Evolutionary conservation across 371 early-diverging fungal species (phyloP), one percentile per base, ranked within the genome.

Genomic region (Lichtheimia corymbifera): DNA sequence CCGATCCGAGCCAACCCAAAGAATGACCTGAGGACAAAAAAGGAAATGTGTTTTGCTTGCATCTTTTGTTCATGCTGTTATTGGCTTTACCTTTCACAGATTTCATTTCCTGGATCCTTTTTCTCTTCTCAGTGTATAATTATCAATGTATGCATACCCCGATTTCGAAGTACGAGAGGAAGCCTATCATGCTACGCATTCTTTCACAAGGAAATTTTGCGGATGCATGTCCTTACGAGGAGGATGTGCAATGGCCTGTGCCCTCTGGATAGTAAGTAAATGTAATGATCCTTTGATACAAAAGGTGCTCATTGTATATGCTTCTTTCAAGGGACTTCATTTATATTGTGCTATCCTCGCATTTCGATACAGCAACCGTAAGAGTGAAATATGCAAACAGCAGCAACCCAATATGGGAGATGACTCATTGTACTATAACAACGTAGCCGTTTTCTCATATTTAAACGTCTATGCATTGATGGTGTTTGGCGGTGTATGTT

Each of bases 401-500:
- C 47, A n/a, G 6, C 11, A 15, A 47, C n/a, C 4, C 11, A 11
- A 45, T 45, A 45, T n/a, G 3, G 5, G 18, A 45, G 3, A 6
- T 18, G 18, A 18, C 18, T 22, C n/a, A 18, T 47, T n/a, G n/a
- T 17, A n/a, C 12, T 43, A 14, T 43, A n/a, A 47, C n/a, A 18
- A 47, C 14, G 47, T 47, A 47, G 47, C 47, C 6, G 22, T 47
- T 17, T 47, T 47, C 11, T 47, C 47, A n/a, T 47, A 47, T 22
- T 11, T 47, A 47, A 47, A 47, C 11, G 47, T n/a, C 5, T 47
- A 47, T 13, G 67, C 71, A 2, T 40, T 72, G 28, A 62, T 76
- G 18, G 42, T 72, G 4, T 70, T 65, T 50, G 79, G 74, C 9
- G 52, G 70, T 3, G 43, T 76, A 1, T 76, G 76, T 41, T 47